These are phyloP conservation scores for Barnettozyma populi DNA, from an alignment of 805 yeast genomes.

Conservation along the genomic window DNA sequence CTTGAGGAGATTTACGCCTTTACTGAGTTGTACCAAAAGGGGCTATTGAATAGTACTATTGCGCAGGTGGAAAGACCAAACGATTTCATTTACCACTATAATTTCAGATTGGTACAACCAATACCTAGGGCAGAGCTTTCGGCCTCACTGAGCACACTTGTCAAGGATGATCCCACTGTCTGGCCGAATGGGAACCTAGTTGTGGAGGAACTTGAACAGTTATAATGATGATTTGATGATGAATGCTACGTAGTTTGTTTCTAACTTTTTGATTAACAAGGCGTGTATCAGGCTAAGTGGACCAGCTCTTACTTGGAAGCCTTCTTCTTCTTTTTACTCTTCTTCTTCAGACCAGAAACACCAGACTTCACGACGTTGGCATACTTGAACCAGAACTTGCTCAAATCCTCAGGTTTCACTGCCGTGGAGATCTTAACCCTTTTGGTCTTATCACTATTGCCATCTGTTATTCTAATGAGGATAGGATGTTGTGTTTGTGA, in stretches of 20 bases:
- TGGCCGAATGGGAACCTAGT: slow-evolving; percentile 64
- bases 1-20: slow-evolving; percentile 67
- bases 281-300: not conserved
- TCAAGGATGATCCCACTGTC: slow-evolving; percentile 41
- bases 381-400: slow-evolving; percentile 74
- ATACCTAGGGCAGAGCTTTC: slow-evolving; percentile 49
- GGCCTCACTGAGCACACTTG: slow-evolving; percentile 21
- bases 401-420: slow-evolving; percentile 56
- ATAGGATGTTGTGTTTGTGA: slow-evolving; percentile 44
- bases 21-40: slow-evolving; percentile 46
- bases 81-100: slow-evolving; percentile 40
- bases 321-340: slow-evolving; percentile 65
- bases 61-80: slow-evolving; percentile 28
- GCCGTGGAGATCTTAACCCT: slow-evolving; percentile 68
- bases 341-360: slow-evolving; percentile 71
- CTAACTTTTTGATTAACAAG: not conserved
- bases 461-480: slow-evolving; percentile 63
- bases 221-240: not conserved
- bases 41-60: slow-evolving; percentile 21
- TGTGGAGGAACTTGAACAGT: slow-evolving; percentile 33
- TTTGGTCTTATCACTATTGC: slow-evolving; percentile 41
- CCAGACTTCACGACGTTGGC: slow-evolving; percentile 64
- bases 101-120: slow-evolving; percentile 48
- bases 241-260: not conserved
- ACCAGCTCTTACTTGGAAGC: slow-evolving; percentile 26